Conservation (phyloP, 1,284 basidiomycete species). For the Fomitiporia mediterranea region DNA sequence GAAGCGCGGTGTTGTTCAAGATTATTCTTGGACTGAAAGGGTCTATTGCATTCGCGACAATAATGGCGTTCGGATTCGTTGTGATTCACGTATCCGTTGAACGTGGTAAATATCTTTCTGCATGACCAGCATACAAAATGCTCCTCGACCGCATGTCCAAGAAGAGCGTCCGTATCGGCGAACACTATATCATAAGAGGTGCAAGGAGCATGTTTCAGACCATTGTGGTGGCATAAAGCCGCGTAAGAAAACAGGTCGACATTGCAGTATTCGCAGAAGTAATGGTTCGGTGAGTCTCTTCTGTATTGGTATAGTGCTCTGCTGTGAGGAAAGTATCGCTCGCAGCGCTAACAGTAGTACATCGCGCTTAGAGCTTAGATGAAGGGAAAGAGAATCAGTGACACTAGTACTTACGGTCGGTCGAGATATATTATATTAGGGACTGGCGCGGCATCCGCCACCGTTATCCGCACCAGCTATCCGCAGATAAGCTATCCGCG, state of each 20-base stretch:
- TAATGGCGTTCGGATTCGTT: slow-evolving; percentile 28
- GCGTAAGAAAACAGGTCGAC: background rate
- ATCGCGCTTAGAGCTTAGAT: background rate
- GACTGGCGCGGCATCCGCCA: too few species aligned
- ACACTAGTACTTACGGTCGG: too few species aligned
- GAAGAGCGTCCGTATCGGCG: background rate
- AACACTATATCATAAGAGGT: slow-evolving; percentile 19
- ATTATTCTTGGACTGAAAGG: slow-evolving; percentile 32
- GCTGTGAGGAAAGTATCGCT: slow-evolving; percentile 1
- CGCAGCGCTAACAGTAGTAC: background rate
- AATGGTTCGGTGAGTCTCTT: slow-evolving; percentile 11
- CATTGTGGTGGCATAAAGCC: too few species aligned
- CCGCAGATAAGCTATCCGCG: too few species aligned
- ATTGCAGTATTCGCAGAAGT: background rate
- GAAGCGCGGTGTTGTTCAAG: slow-evolving; percentile 27
- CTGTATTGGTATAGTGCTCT: slow-evolving; percentile 13
- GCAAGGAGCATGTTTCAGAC: slow-evolving; percentile 19
- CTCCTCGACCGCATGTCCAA: background rate
- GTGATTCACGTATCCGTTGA: background rate
- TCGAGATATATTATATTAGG: too few species aligned
- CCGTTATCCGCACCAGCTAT: too few species aligned
- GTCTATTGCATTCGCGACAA: slow-evolving; percentile 40
- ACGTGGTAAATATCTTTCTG: background rate
- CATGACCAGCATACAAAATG: slow-evolving; percentile 5
- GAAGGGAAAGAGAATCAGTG: too few species aligned